Conservation (phyloP, 116 monocot genomes). For the Trichopus zeylanicus region DNA sequence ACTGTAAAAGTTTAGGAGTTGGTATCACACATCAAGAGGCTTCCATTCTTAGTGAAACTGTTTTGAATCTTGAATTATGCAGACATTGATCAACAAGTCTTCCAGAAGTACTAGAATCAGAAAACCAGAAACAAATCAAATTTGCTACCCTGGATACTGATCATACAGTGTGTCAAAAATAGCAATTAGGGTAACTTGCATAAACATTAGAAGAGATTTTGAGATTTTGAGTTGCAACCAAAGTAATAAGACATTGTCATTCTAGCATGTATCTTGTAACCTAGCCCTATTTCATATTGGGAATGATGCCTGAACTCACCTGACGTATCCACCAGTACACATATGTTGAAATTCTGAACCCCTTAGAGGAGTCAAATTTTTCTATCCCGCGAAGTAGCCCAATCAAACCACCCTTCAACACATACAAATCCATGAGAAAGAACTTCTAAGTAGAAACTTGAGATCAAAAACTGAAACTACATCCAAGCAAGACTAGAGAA, state of each 20-base stretch:
- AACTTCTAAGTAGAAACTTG: neutral
- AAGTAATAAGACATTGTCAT: no score
- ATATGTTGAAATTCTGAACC: constrained; percentile 91
- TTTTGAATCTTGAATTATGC: neutral
- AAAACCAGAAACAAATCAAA: no score
- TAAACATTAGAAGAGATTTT: neutral
- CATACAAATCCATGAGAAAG: neutral
- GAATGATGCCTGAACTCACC: constrained; percentile 30
- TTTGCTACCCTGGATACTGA: neutral
- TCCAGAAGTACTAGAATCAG: neutral
- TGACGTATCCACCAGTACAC: constrained; percentile 99
- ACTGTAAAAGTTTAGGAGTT: no score
- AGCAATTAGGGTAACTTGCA: neutral
- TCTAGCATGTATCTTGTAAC: no score
- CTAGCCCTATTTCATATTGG: no score
- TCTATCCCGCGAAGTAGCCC: constrained; percentile 94
- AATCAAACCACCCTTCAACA: constrained; percentile 83
- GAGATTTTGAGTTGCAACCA: no score
- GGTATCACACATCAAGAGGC: no score
- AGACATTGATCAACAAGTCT: neutral
- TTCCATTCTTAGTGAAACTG: no score
- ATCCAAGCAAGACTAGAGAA: neutral
- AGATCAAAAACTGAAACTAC: neutral
- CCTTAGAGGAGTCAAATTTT: constrained; percentile 95
- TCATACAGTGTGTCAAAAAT: neutral